A percentile compares a stretch with the other conserved stretches of the same genome.
phyloP scores from a whole-genome alignment of 441 rosid species.

The Hura crepitans region DNA sequence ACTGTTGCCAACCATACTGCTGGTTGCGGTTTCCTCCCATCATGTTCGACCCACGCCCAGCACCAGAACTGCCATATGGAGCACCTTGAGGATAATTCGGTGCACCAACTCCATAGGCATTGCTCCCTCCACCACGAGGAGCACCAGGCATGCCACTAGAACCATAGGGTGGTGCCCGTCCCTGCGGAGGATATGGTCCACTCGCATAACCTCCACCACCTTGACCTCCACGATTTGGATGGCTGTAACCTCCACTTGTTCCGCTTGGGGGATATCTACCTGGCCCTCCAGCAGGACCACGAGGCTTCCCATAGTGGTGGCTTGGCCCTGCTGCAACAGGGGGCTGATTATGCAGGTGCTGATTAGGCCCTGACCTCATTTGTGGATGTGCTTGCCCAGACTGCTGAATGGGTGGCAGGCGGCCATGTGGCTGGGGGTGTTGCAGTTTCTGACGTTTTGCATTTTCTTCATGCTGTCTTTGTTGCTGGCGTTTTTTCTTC shows the following conservation, averaged over 20 bases:
- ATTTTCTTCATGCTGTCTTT: slow-evolving; percentile 80
- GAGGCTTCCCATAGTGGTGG: slow-evolving; percentile 63
- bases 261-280: slow-evolving; percentile 68
- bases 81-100: slow-evolving; percentile 75
- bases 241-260: slow-evolving; percentile 58
- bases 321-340: slow-evolving; percentile 62
- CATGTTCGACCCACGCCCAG: slow-evolving; percentile 86
- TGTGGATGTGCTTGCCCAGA: slow-evolving; percentile 67
- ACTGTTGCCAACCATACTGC: slow-evolving; percentile 84
- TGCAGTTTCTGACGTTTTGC: slow-evolving; percentile 86
- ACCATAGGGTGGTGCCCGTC: slow-evolving; percentile 47
- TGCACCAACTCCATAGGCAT: slow-evolving; percentile 71
- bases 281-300: slow-evolving; percentile 74
- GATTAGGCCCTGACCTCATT: slow-evolving; percentile 75
- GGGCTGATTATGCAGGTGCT: slow-evolving; percentile 60
- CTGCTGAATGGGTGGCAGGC: slow-evolving; percentile 82
- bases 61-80: slow-evolving; percentile 61
- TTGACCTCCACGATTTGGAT: slow-evolving; percentile 63
- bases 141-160: slow-evolving; percentile 49
- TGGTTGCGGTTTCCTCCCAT: slow-evolving; percentile 88
- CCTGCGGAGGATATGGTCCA: slow-evolving; percentile 49
- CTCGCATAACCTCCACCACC: slow-evolving; percentile 46
- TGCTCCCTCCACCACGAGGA: slow-evolving; percentile 65
- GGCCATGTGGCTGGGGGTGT: slow-evolving; percentile 72
- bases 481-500: slow-evolving; percentile 92